Evolutionary conservation across 2,329 filamentous ascomycete species (phyloP).

Genomic region (Neofusicoccum sp.): DNA sequence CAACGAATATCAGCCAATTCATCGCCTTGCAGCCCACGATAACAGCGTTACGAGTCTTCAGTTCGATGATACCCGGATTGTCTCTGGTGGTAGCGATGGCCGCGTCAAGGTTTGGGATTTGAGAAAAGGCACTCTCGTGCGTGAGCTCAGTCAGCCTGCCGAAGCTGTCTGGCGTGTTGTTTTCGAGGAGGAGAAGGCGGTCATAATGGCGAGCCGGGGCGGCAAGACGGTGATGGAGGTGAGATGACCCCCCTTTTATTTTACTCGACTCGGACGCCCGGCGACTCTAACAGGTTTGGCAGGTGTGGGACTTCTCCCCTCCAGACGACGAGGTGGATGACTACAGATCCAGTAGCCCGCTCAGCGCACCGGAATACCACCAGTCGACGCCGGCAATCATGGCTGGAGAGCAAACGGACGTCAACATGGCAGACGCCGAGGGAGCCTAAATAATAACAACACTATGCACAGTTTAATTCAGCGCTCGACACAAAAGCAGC

Average conservation of each 20-base stretch:
- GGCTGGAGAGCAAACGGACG: slow-evolving; percentile 3
- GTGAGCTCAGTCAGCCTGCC: slow-evolving; percentile 86
- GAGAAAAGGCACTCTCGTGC: slow-evolving; percentile 84
- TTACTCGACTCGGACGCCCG: not conserved
- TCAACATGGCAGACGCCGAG: slow-evolving; percentile 16
- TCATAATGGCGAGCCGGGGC: slow-evolving; percentile 85
- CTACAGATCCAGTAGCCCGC: slow-evolving; percentile 44
- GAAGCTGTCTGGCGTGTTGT: slow-evolving; percentile 98
- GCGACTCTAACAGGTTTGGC: not conserved
- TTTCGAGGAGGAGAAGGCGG: slow-evolving; percentile 97
- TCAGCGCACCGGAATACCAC: slow-evolving; percentile 43
- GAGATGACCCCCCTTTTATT: slow-evolving; percentile 40
- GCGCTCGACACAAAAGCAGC: slow-evolving; percentile 9
- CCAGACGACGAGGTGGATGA: slow-evolving; percentile 63
- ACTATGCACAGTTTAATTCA: slow-evolving; percentile 5
- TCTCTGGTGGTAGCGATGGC: slow-evolving; percentile 96
- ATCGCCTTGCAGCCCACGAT: slow-evolving; percentile 92
- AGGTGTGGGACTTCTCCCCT: slow-evolving; percentile 96
- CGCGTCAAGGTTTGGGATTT: slow-evolving; percentile 98
- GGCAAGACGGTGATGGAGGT: slow-evolving; percentile 97
- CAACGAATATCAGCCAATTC: slow-evolving; percentile 86
- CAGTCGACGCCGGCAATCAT: not conserved
- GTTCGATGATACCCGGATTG: slow-evolving; percentile 93
- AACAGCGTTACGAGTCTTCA: slow-evolving; percentile 98
- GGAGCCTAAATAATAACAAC: slow-evolving; percentile 1